These are phyloP conservation scores for Zasmidium angulare DNA, from an alignment of 2,329 filamentous ascomycete genomes.

Conservation along the genomic window DNA sequence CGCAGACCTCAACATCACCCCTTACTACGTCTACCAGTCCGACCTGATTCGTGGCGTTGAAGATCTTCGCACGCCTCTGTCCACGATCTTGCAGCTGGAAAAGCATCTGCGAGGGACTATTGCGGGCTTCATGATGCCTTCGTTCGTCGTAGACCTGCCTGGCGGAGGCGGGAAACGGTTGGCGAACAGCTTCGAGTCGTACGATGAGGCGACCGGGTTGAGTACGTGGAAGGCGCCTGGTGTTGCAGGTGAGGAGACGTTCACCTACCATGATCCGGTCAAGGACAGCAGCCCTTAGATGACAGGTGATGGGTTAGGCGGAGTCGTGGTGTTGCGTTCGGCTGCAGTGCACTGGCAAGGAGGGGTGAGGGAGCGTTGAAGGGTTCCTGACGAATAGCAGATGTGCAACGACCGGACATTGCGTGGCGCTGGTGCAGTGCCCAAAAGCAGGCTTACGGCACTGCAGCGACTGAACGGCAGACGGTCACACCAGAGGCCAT, in stretches of 20 bases:
- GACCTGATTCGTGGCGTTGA: slow-evolving; percentile 63
- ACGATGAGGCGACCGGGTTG: slow-evolving; percentile 55
- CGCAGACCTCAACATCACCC: slow-evolving; percentile 57
- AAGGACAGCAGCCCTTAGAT: not conserved
- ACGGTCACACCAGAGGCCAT: no score
- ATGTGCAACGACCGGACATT: no score
- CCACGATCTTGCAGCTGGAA: slow-evolving; percentile 60
- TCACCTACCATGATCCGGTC: slow-evolving; percentile 60
- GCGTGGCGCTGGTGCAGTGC: no score
- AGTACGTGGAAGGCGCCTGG: slow-evolving; percentile 59
- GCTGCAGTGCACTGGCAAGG: no score
- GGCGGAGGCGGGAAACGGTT: slow-evolving; percentile 64
- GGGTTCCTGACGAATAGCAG: no score
- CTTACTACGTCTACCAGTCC: slow-evolving; percentile 67
- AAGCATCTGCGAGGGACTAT: slow-evolving; percentile 59
- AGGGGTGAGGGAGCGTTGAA: no score
- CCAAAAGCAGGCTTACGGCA: no score
- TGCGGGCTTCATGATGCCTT: slow-evolving; percentile 62
- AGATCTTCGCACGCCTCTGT: slow-evolving; percentile 62
- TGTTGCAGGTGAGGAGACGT: slow-evolving; percentile 48
- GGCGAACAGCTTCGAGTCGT: slow-evolving; percentile 53
- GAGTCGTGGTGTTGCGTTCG: not conserved
- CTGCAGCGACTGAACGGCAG: no score
- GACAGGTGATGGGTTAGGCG: not conserved
- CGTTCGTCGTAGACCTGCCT: slow-evolving; percentile 64